Percentiles rank a stretch among this genome's conserved stretches.
These are phyloP conservation scores for Acrodontium crateriforme DNA, from an alignment of 2,329 filamentous ascomycete species.

Conservation along the genomic window DNA sequence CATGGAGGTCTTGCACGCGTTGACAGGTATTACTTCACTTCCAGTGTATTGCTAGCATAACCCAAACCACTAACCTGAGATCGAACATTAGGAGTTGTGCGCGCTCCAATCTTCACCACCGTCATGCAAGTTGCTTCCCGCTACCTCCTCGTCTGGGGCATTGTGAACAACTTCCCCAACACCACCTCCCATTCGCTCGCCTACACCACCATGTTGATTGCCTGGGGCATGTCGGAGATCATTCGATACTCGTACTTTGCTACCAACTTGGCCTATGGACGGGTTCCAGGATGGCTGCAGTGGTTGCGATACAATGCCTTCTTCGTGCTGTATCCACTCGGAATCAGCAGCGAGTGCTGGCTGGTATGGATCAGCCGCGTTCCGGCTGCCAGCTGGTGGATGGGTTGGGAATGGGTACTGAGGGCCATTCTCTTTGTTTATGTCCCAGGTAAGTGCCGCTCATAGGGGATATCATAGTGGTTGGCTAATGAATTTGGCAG, in stretches of 20 bases:
- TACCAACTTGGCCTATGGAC: slow-evolving; percentile 45
- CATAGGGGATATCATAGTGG: slow-evolving; percentile 7
- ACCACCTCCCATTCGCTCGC: slow-evolving; percentile 43
- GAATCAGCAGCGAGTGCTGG: slow-evolving; percentile 75
- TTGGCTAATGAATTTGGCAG: slow-evolving; percentile 27
- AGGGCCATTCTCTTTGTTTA: slow-evolving; percentile 59
- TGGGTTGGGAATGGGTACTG: slow-evolving; percentile 44
- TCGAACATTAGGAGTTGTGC: slow-evolving; percentile 53
- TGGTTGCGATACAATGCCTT: slow-evolving; percentile 89
- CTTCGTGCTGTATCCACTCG: slow-evolving; percentile 80
- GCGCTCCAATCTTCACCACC: slow-evolving; percentile 74
- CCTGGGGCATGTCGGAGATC: slow-evolving; percentile 85
- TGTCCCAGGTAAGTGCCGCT: slow-evolving; percentile 52
- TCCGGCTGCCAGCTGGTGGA: slow-evolving; percentile 40
- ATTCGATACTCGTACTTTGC: slow-evolving; percentile 89
- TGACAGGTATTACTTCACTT: slow-evolving; percentile 44
- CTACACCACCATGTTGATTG: slow-evolving; percentile 67
- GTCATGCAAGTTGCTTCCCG: slow-evolving; percentile 80
- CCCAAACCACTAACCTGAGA: neutral
- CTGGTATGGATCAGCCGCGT: slow-evolving; percentile 57
- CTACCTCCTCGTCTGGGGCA: slow-evolving; percentile 76
- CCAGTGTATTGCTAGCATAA: neutral
- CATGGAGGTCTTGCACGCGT: slow-evolving; percentile 71
- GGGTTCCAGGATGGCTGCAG: slow-evolving; percentile 50
- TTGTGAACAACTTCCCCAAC: slow-evolving; percentile 60